phyloP scores from a whole-genome alignment of 2,329 filamentous ascomycete genomes.

The Arthrobotrys megalospora region DNA sequence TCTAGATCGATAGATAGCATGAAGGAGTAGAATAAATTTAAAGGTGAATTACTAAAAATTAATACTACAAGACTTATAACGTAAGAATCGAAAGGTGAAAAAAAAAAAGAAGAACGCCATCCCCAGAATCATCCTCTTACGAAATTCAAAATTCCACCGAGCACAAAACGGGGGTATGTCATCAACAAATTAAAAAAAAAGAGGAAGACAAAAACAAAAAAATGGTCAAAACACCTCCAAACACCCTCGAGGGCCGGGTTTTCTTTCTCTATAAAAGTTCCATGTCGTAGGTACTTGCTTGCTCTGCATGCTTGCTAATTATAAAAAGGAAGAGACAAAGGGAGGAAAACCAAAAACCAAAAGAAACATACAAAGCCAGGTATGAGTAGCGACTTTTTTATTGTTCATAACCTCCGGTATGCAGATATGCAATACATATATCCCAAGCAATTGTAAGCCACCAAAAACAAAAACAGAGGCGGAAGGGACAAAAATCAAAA shows the following conservation, averaged over 20 bases:
- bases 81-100: slow-evolving; percentile 18
- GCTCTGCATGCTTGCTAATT: slow-evolving; percentile 5
- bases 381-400: slow-evolving; percentile 7
- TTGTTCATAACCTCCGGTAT: slow-evolving; percentile 2
- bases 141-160: slow-evolving; percentile 14
- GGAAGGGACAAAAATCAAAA: slow-evolving; percentile 1
- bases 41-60: slow-evolving; percentile 7
- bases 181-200: neutral
- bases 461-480: slow-evolving; percentile 4
- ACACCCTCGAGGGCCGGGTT: slow-evolving; percentile 21
- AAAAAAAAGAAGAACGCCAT: slow-evolving; percentile 32
- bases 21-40: neutral
- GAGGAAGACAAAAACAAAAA: slow-evolving; percentile 1
- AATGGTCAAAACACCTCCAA: slow-evolving; percentile 3
- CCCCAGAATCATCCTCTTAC: slow-evolving; percentile 9
- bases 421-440: slow-evolving; percentile 7
- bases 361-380: neutral
- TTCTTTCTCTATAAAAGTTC: slow-evolving; percentile 36
- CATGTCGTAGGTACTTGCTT: neutral
- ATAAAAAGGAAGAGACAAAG: slow-evolving; percentile 10
- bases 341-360: neutral
- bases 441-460: neutral
- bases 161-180: slow-evolving; percentile 19
- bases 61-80: slow-evolving; percentile 3
- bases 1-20: neutral